Evolutionary conservation across 176 grass and related monocot genomes (phyloP), one percentile per base, ranked within the genome.

Genomic region (Hordeum marinum): DNA sequence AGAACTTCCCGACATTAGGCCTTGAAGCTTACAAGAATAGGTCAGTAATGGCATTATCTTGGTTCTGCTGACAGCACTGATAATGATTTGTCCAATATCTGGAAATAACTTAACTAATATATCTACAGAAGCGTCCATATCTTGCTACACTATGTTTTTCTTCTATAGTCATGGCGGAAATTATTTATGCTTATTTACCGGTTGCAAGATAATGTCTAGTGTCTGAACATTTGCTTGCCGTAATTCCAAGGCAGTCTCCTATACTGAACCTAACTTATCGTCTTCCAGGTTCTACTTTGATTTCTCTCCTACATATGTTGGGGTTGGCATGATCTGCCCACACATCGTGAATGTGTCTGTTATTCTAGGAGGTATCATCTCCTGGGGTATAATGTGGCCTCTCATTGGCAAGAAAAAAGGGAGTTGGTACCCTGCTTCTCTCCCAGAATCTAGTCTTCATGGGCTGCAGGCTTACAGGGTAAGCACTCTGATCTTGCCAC

Each of bases 311-410:
- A 91, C 83, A 61, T 94, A 94, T 77, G 64, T 94, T 81, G 92
- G 88, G 83, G 92, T 90, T 88, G 86, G 92, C 67, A 91, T 94
- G 92, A 94, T 94, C 75, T 94, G 89, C 83, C 86, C 92, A 17
- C 85, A 81, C 57, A 88, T 94, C 58, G 92, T 94, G 62, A 94
- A 94, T 62, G 71, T 91, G 64, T 94, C 92, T 13, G 85, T 91
- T 84, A 58, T 94, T 31, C 71, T 91, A 39, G 89, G 92, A 0
- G 92, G 88, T 76, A 94, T 91, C 43, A 65, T 91, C 43, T 91
- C 92, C 7, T 91, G 92, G 92, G 92, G 92, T 87, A 24, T 94
- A 41, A 91, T 94, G 92, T 91, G 89, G 86, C 89, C 92, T 80
- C 92, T 94, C 32, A 89, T 94, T 69, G 78, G 48, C 71, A 89